Evolutionary conservation across 768 basidiomycete genomes (phyloP).

Genomic region (Mycena capillaripes): DNA sequence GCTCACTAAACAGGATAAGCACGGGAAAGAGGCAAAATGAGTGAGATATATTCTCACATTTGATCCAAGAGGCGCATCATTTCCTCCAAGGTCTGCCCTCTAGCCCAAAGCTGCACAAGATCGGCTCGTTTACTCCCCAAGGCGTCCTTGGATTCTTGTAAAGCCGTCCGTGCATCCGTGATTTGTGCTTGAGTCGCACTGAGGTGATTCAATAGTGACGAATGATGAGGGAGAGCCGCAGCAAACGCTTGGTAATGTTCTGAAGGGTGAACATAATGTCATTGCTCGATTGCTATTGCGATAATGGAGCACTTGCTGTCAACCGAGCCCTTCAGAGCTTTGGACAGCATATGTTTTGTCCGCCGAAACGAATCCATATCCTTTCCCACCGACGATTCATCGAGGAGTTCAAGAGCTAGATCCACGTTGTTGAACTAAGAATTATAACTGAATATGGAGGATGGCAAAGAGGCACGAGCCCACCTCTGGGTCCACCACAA

Average conservation of each 20-base stretch:
- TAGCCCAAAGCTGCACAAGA: constrained; percentile 89
- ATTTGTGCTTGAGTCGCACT: constrained; percentile 82
- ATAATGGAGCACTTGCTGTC: constrained; percentile 71
- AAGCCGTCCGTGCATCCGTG: constrained; percentile 72
- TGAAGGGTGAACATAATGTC: constrained; percentile 44
- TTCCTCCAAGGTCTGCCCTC: constrained; percentile 93
- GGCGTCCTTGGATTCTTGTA: constrained; percentile 86
- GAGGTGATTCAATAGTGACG: constrained; percentile 81
- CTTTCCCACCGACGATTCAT: constrained; percentile 79
- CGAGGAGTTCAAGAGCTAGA: constrained; percentile 90
- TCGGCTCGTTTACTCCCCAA: constrained; percentile 89
- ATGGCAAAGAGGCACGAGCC: constrained; percentile 28
- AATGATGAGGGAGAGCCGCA: constrained; percentile 93
- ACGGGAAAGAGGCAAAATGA: constrained; percentile 40
- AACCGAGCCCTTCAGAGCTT: constrained; percentile 88
- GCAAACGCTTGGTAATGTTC: constrained; percentile 96
- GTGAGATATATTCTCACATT: constrained; percentile 70
- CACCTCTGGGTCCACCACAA: constrained; percentile 87
- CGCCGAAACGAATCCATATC: constrained; percentile 82
- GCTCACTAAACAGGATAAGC: constrained; percentile 69
- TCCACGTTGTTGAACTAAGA: constrained; percentile 93
- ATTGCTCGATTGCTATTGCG: background rate
- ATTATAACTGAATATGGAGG: constrained; percentile 22
- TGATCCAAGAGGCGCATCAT: constrained; percentile 96
- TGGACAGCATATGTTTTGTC: constrained; percentile 83